A percentile compares a stretch with the other conserved stretches of the same genome.
Conservation (phyloP, 2,329 filamentous ascomycete genomes). For the Exophiala xenobiotica region DNA sequence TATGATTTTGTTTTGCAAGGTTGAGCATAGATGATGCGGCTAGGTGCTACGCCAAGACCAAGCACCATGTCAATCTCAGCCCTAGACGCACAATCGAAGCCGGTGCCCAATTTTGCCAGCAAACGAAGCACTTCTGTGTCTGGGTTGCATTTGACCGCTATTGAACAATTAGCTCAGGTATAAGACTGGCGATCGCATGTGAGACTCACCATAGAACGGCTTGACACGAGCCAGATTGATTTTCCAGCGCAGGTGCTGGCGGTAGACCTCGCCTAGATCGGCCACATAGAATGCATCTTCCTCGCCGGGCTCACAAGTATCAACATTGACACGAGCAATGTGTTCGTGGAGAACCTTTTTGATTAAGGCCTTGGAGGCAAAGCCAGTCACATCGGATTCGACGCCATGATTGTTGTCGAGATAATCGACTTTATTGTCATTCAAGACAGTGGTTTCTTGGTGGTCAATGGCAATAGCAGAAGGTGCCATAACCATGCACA, state of each 20-base stretch:
- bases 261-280: slow-evolving; percentile 96
- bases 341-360: slow-evolving; percentile 82
- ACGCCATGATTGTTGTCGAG: slow-evolving; percentile 47
- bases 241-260: slow-evolving; percentile 98
- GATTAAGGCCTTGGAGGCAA: slow-evolving; percentile 74
- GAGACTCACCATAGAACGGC: slow-evolving; percentile 82
- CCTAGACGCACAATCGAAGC: slow-evolving; percentile 98
- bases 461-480: slow-evolving; percentile 57
- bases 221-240: slow-evolving; percentile 86
- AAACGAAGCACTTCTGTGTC: slow-evolving; percentile 86
- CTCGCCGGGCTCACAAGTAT: slow-evolving; percentile 84
- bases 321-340: slow-evolving; percentile 78
- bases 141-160: slow-evolving; percentile 98
- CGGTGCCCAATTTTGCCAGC: slow-evolving; percentile 81
- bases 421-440: slow-evolving; percentile 33
- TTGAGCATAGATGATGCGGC: slow-evolving; percentile 97
- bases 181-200: neutral
- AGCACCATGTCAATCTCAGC: slow-evolving; percentile 92
- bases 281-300: slow-evolving; percentile 98
- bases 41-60: slow-evolving; percentile 75
- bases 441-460: slow-evolving; percentile 28
- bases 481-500: slow-evolving; percentile 67
- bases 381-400: slow-evolving; percentile 44
- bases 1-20: slow-evolving; percentile 99
- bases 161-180: slow-evolving; percentile 13